Base-by-base conservation (phyloP, 441 rosid genomes). In the Croton laevigatus region DNA sequence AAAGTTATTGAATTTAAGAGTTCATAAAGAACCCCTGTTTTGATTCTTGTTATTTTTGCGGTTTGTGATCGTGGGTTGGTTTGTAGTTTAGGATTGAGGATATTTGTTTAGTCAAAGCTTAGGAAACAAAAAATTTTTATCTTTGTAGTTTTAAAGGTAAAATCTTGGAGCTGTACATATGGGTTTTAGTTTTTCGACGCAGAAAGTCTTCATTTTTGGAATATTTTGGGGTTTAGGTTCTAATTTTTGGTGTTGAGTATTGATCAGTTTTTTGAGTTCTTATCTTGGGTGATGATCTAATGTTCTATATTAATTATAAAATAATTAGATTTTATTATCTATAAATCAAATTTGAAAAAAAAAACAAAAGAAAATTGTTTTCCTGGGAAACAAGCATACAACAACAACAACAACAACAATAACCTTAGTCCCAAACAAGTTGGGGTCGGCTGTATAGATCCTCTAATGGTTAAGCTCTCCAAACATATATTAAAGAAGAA, bases 191-290 rank as follows among this genome's bases (percentile, higher is more conserved):
- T 65, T n/a, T 49, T 51, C 23, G 7, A 46, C 23, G n/a, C 63
- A 37, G 71, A 59, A 80, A 83, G 81, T 69, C 76, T 75, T 53
- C 66, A 70, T 74, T 74, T 77, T 72, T 58, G 64, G 51, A 62
- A 42, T 16, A 42, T 60, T 70, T 71, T 65, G 23, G 71, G 77
- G 75, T 65, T 78, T 65, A 36, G 75, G 62, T 69, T 70, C 37
- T 59, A 77, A 75, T 77, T 76, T 36, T 48, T 22, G 74, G 72
- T 60, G 46, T 54, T 71, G 83, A 78, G 73, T 79, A 51, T 66
- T 73, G 62, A 66, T 78, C 55, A 46, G 55, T 71, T 1, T 78
- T 69, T 62, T 68, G 57, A 36, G 37, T 40, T 70, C 62, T 64
- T 66, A 32, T 46, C 9, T 57, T 55, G 80, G 69, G 73, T 72